Base-by-base conservation (phyloP, 2,329 filamentous ascomycete genomes). In the Pyricularia sp. region DNA sequence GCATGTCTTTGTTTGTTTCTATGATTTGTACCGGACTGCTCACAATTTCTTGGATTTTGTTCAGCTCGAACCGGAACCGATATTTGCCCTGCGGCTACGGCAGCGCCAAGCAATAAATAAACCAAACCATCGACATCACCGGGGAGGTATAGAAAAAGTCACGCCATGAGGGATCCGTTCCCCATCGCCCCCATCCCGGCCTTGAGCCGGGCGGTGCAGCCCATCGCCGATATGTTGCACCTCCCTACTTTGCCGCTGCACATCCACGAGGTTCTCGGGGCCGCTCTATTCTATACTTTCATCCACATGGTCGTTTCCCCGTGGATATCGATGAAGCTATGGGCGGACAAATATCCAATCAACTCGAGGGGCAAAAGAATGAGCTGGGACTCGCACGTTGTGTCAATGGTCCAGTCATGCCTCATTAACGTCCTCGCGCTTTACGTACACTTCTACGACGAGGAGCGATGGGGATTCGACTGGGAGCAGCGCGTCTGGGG, bases 301-400 rank as follows among this genome's bases (percentile, higher is more conserved):
- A 85, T 92, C 76, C 88, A 89, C 78, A 81, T 82, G 72, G 84
- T 88, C 70, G 75, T 93, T 71, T 90, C 92, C 67, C 92, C 92
- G 7, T 75, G 82, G 59, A 68, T 94, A 50, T 93, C 91, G 42
- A 82, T 79, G 64, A 75, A 81, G 69, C 77, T 93, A 70, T 88
- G 90, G 72, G 87, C 90, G 2, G 74, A 82, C 64, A 83, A 86
- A 73, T 95, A 95, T 80, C 77, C 81, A 36, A 79, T 79, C 65
- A 84, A 92, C 73, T 86, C 88, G 66, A 80, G 82, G 30, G 84
- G 85, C 69, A 92, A 90, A 69, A 86, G 85, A 76, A 82, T 93
- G 71, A 95, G 91, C 82, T 95, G 92, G 92, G 88, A 96, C 77
- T 90, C 93, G 28, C 92, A 94, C 76, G 89, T 94, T 69, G 92